These are phyloP conservation scores for Syzygium aromaticum DNA, from an alignment of 345 rosid species.

Conservation along the genomic window DNA sequence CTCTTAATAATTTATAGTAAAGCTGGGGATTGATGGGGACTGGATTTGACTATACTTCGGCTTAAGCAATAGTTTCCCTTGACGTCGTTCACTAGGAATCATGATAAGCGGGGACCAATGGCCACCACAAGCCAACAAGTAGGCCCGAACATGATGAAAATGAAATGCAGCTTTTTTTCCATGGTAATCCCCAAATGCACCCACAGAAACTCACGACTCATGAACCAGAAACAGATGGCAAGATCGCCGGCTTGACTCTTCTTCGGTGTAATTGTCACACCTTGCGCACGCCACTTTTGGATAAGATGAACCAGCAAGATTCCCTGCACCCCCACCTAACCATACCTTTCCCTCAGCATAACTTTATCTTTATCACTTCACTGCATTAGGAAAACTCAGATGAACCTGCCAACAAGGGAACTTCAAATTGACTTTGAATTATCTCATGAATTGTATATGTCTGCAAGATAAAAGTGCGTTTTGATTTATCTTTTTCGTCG, in stretches of 20 bases:
- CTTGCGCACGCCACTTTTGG: background rate
- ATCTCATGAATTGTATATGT: background rate
- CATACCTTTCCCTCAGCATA: background rate
- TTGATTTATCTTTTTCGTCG: too few species aligned
- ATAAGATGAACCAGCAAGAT: background rate
- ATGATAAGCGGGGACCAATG: background rate
- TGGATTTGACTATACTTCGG: background rate
- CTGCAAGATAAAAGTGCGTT: too few species aligned
- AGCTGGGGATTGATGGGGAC: background rate
- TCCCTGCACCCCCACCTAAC: background rate
- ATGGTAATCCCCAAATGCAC: background rate
- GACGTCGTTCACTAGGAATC: background rate
- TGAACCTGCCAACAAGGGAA: background rate
- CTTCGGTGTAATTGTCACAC: background rate
- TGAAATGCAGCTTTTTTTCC: background rate
- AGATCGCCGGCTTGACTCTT: background rate
- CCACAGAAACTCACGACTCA: background rate
- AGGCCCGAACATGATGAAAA: background rate
- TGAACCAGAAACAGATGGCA: background rate
- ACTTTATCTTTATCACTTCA: background rate
- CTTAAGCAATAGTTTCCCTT: background rate
- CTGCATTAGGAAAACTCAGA: background rate
- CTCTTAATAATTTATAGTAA: background rate
- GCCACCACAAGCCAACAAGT: background rate
- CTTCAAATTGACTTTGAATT: background rate